phyloP scores from a whole-genome alignment of 306 rosid species.

The Rosa rugosa region DNA sequence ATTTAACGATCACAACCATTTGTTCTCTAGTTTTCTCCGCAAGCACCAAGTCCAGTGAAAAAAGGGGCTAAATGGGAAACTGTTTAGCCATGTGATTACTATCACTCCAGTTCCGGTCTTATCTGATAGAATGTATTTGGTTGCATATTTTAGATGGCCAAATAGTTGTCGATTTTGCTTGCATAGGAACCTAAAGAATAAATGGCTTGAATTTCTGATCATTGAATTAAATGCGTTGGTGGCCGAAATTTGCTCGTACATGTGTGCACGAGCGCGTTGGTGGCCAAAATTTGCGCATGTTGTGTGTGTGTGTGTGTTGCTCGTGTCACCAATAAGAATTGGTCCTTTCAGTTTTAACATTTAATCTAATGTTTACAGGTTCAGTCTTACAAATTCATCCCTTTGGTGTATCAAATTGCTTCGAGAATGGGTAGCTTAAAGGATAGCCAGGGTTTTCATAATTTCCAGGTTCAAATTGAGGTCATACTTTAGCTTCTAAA shows the following conservation, averaged over 20 bases:
- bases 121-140: neutral
- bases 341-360: neutral
- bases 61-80: neutral
- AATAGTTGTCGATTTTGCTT: neutral
- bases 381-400: slow-evolving; percentile 89
- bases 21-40: neutral
- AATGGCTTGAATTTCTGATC: neutral
- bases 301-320: neutral
- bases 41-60: neutral
- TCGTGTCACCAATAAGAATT: neutral
- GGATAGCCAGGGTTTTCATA: slow-evolving; percentile 64
- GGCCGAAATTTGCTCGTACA: neutral
- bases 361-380: slow-evolving; percentile 46
- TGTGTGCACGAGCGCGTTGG: neutral
- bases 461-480: slow-evolving; percentile 69
- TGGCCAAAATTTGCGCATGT: neutral
- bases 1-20: neutral
- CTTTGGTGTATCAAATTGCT: slow-evolving; percentile 90
- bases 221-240: neutral
- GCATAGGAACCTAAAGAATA: neutral
- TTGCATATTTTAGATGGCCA: neutral
- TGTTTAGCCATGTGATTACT: neutral
- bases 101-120: neutral
- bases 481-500: slow-evolving; percentile 9
- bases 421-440: slow-evolving; percentile 94